phyloP scores from a whole-genome alignment of 176 grass and related monocot genomes.

The Eleusine coracana region DNA sequence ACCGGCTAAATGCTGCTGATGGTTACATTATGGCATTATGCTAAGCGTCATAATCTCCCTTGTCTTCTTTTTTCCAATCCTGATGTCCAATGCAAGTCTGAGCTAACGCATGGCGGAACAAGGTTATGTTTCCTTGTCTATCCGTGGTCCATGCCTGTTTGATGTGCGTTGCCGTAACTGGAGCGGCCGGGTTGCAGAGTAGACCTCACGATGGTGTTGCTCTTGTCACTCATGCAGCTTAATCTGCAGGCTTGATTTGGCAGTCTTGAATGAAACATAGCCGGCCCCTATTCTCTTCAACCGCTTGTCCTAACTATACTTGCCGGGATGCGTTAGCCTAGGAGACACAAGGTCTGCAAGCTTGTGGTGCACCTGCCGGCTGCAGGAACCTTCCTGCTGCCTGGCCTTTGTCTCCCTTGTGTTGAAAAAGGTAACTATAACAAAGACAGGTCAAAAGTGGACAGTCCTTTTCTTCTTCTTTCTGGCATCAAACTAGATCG shows the following conservation, averaged over 20 bases:
- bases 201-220: not conserved
- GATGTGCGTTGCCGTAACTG: too few relatives aligned
- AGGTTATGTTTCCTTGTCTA: too few relatives aligned
- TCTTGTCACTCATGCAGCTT: not conserved
- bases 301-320: not conserved
- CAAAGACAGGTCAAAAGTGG: slow-evolving; percentile 7
- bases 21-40: not conserved
- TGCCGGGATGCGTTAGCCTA: not conserved
- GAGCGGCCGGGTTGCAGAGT: too few relatives aligned
- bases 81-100: not conserved
- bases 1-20: not conserved
- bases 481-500: not conserved
- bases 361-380: not conserved
- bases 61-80: not conserved
- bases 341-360: not conserved
- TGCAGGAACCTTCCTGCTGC: not conserved
- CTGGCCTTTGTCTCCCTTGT: not conserved
- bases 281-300: not conserved
- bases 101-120: not conserved
- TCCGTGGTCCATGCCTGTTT: too few relatives aligned
- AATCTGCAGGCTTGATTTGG: not conserved
- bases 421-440: not conserved
- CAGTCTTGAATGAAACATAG: not conserved
- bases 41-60: not conserved
- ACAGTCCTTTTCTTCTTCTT: not conserved